Evolutionary conservation across 2,329 filamentous ascomycete genomes (phyloP).

Genomic region (Aspergillus melleus): DNA sequence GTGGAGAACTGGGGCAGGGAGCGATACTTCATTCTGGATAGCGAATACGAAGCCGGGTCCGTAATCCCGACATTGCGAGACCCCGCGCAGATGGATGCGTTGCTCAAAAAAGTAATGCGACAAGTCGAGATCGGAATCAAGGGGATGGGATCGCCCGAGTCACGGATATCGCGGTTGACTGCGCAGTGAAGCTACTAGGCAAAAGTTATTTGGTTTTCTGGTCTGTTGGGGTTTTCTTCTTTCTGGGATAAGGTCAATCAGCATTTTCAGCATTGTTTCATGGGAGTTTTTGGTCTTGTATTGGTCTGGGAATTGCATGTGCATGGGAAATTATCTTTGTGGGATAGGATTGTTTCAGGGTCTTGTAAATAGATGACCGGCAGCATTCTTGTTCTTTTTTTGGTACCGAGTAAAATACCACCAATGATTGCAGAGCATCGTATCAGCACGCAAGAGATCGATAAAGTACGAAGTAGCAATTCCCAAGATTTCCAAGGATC

Average conservation of each 20-base stretch:
- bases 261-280: slow-evolving; percentile 8
- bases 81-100: slow-evolving; percentile 25
- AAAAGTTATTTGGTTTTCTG: slow-evolving; percentile 2
- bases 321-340: not conserved
- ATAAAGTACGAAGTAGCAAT: not conserved
- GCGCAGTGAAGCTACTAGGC: slow-evolving; percentile 8
- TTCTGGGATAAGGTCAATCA: not conserved
- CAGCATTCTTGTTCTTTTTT: not conserved
- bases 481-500: not conserved
- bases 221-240: not conserved
- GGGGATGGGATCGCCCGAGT: slow-evolving; percentile 28
- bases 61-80: slow-evolving; percentile 33
- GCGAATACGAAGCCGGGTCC: slow-evolving; percentile 38
- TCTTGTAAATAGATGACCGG: slow-evolving; percentile 17
- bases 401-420: not conserved
- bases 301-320: not conserved
- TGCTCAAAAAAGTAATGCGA: slow-evolving; percentile 32
- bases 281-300: slow-evolving; percentile 7
- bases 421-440: slow-evolving; percentile 6
- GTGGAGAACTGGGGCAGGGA: slow-evolving; percentile 32
- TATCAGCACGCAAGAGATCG: not conserved
- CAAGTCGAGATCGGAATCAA: slow-evolving; percentile 31
- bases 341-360: slow-evolving; percentile 1
- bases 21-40: slow-evolving; percentile 36
- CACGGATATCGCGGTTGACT: slow-evolving; percentile 24